Percentiles rank a stretch among this genome's conserved stretches.
Evolutionary conservation across 192 early-diverging fungal genomes (phyloP).

Genomic region (Endogone sp.): DNA sequence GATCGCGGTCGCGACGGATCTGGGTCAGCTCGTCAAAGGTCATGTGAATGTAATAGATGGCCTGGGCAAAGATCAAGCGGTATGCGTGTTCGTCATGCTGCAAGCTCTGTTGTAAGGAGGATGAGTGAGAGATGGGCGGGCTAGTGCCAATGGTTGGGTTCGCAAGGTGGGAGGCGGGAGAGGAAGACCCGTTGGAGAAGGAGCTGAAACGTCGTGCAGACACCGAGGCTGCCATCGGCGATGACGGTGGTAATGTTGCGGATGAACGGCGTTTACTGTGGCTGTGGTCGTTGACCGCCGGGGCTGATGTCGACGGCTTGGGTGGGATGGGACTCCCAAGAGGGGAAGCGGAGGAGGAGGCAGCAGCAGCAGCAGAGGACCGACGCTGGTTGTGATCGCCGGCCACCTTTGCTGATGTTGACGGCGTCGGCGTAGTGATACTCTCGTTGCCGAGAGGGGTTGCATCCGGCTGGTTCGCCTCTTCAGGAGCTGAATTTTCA

Average conservation of each 20-base stretch:
- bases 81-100: slow-evolving; percentile 10
- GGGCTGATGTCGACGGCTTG: not conserved
- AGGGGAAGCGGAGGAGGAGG: too few species aligned
- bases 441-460: not conserved
- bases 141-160: not conserved
- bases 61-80: slow-evolving; percentile 27
- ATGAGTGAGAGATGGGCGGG: not conserved
- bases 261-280: not conserved
- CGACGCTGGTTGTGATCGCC: not conserved
- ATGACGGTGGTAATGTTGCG: not conserved
- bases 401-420: not conserved
- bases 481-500: not conserved
- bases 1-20: slow-evolving; percentile 37
- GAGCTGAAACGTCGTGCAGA: not conserved
- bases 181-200: not conserved
- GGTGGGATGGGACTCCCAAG: not conserved
- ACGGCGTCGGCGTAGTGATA: not conserved
- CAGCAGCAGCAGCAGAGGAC: too few species aligned
- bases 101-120: not conserved
- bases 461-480: not conserved
- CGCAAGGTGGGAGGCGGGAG: not conserved
- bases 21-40: slow-evolving; percentile 41
- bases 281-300: not conserved
- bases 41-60: slow-evolving; percentile 55
- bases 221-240: not conserved